Percentiles rank a stretch among this genome's conserved stretches.
Conservation (phyloP, 352 stramenopile genomes). For the Globisporangium ultimum region DNA sequence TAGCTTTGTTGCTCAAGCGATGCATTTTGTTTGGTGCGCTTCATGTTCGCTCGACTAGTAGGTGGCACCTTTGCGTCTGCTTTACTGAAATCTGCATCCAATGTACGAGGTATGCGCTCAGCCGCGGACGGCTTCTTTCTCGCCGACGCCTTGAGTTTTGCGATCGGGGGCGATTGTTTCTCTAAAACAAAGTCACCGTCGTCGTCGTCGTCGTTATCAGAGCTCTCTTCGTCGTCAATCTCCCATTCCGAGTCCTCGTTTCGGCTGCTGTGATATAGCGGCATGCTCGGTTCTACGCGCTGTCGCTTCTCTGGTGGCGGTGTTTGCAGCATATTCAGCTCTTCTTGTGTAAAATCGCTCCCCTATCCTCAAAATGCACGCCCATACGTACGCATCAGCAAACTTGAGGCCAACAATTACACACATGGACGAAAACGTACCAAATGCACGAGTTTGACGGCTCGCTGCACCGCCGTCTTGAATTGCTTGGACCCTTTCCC, state of each 20-base stretch:
- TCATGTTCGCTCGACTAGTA: background rate
- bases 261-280: background rate
- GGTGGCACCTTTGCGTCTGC: background rate
- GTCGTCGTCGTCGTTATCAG: slow-evolving; percentile 2
- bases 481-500: slow-evolving; percentile 5
- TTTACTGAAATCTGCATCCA: background rate
- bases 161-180: background rate
- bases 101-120: background rate
- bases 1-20: background rate
- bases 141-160: slow-evolving; percentile 3
- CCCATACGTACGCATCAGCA: background rate
- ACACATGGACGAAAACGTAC: slow-evolving; percentile 16
- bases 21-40: background rate
- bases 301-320: slow-evolving; percentile 32
- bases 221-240: slow-evolving; percentile 9
- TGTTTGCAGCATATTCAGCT: slow-evolving; percentile 33
- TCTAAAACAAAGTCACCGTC: slow-evolving; percentile 7
- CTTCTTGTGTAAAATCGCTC: slow-evolving; percentile 23
- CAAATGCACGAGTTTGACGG: slow-evolving; percentile 44
- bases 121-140: background rate
- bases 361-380: slow-evolving; percentile 13
- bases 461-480: background rate
- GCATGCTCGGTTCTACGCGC: slow-evolving; percentile 19
- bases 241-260: slow-evolving; percentile 13
- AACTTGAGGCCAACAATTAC: background rate